Percentiles rank a stretch among this genome's conserved stretches.
phyloP scores from a whole-genome alignment of 371 early-diverging fungal genomes.

The Mucor plumbeus region DNA sequence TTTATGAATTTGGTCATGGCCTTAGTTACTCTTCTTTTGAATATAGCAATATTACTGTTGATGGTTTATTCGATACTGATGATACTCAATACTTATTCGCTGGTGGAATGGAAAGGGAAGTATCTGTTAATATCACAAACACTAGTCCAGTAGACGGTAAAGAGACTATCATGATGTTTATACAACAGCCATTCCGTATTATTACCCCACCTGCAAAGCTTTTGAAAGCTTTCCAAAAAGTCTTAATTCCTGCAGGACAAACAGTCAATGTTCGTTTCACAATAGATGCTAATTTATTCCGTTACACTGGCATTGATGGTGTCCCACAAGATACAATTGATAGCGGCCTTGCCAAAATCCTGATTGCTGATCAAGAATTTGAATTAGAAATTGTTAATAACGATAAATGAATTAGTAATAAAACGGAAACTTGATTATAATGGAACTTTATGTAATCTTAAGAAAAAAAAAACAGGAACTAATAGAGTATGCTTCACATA shows the following conservation, averaged over 20 bases:
- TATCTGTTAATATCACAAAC: constrained; percentile 57
- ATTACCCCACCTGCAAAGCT: constrained; percentile 44
- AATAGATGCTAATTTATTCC: constrained; percentile 39
- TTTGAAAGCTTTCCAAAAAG: constrained; percentile 61
- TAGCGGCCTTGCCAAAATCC: constrained; percentile 32
- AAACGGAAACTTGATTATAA: neutral
- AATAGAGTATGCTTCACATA: no score
- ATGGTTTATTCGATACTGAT: constrained; percentile 9
- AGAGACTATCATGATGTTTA: constrained; percentile 66
- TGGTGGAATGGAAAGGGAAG: constrained; percentile 31
- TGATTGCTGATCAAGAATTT: constrained; percentile 33
- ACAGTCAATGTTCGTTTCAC: constrained; percentile 50
- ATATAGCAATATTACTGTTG: constrained; percentile 44
- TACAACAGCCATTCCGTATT: constrained; percentile 60
- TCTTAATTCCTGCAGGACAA: constrained; percentile 47
- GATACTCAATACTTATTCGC: constrained; percentile 4
- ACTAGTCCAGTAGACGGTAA: constrained; percentile 52
- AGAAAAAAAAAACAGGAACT: no score
- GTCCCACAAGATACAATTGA: constrained; percentile 34
- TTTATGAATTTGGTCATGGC: constrained; percentile 68
- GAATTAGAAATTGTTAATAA: constrained; percentile 25
- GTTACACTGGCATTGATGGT: constrained; percentile 41
- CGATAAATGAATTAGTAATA: neutral
- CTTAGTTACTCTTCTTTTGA: constrained; percentile 61
- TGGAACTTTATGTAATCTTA: no score